These are phyloP conservation scores for Rubroboletus pulcherrimus DNA, from an alignment of 768 basidiomycete species.

Conservation along the genomic window DNA sequence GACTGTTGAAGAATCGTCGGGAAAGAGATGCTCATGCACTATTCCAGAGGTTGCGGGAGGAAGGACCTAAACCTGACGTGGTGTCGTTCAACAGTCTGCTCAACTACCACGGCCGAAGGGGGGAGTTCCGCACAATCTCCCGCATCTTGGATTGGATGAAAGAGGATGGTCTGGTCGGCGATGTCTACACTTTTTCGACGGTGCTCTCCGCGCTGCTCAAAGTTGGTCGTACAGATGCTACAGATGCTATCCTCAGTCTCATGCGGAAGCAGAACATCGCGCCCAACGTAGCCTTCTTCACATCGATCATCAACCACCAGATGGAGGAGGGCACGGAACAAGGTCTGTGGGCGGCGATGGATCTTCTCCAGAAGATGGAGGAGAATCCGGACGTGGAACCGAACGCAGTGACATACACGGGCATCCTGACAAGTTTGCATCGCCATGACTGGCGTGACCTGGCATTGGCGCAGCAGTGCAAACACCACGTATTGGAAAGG, in stretches of 20 bases:
- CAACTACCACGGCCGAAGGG: constrained; percentile 56
- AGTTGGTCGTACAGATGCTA: constrained; percentile 63
- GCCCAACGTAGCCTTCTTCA: constrained; percentile 75
- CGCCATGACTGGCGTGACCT: constrained; percentile 50
- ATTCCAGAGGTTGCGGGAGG: constrained; percentile 41
- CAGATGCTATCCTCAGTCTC: constrained; percentile 55
- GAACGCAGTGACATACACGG: constrained; percentile 82
- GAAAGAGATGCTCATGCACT: constrained; percentile 40
- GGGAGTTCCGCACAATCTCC: constrained; percentile 61
- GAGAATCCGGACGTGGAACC: constrained; percentile 45
- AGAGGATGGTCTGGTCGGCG: constrained; percentile 54
- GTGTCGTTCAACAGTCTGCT: constrained; percentile 82
- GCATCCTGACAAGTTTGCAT: constrained; percentile 70
- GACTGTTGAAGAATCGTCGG: constrained; percentile 49
- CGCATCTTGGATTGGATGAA: constrained; percentile 55
- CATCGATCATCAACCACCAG: constrained; percentile 73
- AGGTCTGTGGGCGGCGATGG: constrained; percentile 58
- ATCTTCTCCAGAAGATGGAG: constrained; percentile 78
- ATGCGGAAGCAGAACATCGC: constrained; percentile 75
- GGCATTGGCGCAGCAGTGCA: constrained; percentile 43
- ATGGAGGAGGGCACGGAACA: constrained; percentile 52
- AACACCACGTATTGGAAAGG: constrained; percentile 46
- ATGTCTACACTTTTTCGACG: constrained; percentile 85
- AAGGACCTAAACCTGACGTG: constrained; percentile 64
- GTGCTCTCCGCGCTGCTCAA: constrained; percentile 75